Base-by-base conservation (phyloP, 441 rosid species). In the Flueggea neowawraea region DNA sequence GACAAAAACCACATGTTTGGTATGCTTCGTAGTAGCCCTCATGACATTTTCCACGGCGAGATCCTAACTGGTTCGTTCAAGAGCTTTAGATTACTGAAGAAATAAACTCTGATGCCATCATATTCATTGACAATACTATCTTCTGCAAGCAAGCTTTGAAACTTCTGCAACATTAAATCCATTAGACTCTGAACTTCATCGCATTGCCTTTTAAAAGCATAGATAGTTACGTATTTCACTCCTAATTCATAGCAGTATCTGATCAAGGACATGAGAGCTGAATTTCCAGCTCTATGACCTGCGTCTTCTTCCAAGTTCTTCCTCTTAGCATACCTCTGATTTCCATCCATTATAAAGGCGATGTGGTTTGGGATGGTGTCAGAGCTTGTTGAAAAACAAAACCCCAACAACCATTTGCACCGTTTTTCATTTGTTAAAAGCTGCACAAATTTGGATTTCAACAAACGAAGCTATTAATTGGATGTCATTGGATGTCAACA, bases 291-390 rank as follows among this genome's bases (percentile, higher is more conserved):
- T 79, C 76, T 81, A 54, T 90, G 91, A 52, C 95, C 88, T n/a
- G 78, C 86, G 33, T 86, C 86, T 31, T 72, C 85, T 64, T 66
- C 69, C 64, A 82, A 56, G 66, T 80, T 74, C 14, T 32, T 15
- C 77, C 80, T 84, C 80, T 84, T 84, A 4, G 91, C 94, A 47
- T 71, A 85, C 68, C 97, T 83, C 31, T 92, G 70, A 69, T 93
- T 90, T n/a, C 97, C 98, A 70, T 93, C 98, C 96, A 93, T 90
- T 74, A 90, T 82, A 73, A 88, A 85, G 55, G 95, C 89, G 12
- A 93, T n/a, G 61, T 87, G 95, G 45, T 33, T 63, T 6, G 96
- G 95, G 53, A 85, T 60, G 16, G 91, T n/a, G n/a, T n/a, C n/a
- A n/a, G n/a, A n/a, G n/a, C n/a, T n/a, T n/a, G n/a, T n/a, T n/a